Percentiles rank a stretch among this genome's conserved stretches.
Evolutionary conservation across 2,329 filamentous ascomycete species (phyloP).

Genomic region (Stachybotrys chartarum): DNA sequence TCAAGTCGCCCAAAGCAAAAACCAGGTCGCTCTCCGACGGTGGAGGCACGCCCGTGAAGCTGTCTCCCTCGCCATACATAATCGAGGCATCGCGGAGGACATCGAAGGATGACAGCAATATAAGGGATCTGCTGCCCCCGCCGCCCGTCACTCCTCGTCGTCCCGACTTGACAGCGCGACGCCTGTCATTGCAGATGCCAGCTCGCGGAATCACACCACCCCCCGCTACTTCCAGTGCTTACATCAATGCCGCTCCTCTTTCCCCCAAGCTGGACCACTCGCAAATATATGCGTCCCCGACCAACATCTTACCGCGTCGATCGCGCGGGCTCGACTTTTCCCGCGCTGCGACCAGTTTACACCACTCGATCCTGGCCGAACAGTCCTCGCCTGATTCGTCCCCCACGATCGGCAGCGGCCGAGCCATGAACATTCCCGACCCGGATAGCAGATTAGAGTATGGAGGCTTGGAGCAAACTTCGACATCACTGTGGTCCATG

Average conservation of each 20-base stretch:
- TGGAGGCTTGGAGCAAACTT: constrained; percentile 53
- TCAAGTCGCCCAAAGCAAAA: constrained; percentile 39
- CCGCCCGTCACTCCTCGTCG: constrained; percentile 67
- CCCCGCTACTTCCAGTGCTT: constrained; percentile 23
- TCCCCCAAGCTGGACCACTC: constrained; percentile 82
- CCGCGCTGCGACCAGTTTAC: constrained; percentile 84
- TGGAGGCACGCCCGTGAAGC: constrained; percentile 44
- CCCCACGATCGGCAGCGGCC: constrained; percentile 64
- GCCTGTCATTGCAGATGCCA: constrained; percentile 40
- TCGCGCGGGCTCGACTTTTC: constrained; percentile 92
- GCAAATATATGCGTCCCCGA: constrained; percentile 79
- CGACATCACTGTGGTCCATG: constrained; percentile 64
- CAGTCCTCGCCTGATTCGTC: constrained; percentile 85
- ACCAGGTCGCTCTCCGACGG: constrained; percentile 61
- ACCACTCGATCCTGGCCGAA: constrained; percentile 90
- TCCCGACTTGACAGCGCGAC: constrained; percentile 53
- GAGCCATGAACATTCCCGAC: constrained; percentile 55
- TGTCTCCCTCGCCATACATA: constrained; percentile 53
- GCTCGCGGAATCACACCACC: constrained; percentile 28
- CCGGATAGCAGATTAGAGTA: constrained; percentile 38
- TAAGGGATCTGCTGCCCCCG: constrained; percentile 39
- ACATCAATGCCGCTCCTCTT: constrained; percentile 56
- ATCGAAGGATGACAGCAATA: constrained; percentile 61
- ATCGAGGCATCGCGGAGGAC: constrained; percentile 45
- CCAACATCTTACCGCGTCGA: constrained; percentile 79